Conservation (phyloP, 768 basidiomycete species). For the Agaricus blazei region DNA sequence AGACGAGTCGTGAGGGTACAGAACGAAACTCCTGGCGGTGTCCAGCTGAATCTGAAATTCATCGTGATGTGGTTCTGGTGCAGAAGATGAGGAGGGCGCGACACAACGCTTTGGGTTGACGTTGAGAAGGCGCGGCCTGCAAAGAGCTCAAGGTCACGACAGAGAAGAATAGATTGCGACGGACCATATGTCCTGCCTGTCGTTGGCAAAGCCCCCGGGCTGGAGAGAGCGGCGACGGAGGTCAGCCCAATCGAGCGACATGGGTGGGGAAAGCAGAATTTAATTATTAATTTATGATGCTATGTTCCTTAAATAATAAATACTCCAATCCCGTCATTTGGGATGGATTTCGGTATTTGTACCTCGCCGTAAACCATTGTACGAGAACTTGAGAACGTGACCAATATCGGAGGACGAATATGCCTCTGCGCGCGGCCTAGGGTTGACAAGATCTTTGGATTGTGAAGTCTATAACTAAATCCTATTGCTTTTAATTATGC, state of each 20-base stretch:
- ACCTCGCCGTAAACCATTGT: too few species aligned
- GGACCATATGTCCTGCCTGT: constrained; percentile 54
- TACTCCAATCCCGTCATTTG: too few species aligned
- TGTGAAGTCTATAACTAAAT: too few species aligned
- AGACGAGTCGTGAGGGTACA: constrained; percentile 53
- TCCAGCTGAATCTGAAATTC: constrained; percentile 87
- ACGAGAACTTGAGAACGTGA: too few species aligned
- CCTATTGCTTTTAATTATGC: too few species aligned
- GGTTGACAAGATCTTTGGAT: too few species aligned
- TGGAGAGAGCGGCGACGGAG: constrained; percentile 43
- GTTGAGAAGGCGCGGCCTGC: constrained; percentile 24
- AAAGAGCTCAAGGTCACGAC: neutral
- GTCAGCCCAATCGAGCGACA: constrained; percentile 34
- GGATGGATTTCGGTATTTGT: too few species aligned
- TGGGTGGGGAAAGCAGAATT: neutral
- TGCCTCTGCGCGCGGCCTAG: too few species aligned
- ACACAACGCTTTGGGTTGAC: constrained; percentile 1
- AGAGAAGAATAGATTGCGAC: constrained; percentile 11
- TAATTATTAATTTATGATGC: neutral
- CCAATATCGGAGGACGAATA: too few species aligned
- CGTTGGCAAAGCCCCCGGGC: constrained; percentile 61
- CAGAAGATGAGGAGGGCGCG: constrained; percentile 5
- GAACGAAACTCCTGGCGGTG: constrained; percentile 89
- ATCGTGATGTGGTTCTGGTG: constrained; percentile 49
- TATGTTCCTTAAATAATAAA: neutral